phyloP scores from a whole-genome alignment of 345 rosid genomes.

The Orychophragmus violaceus region DNA sequence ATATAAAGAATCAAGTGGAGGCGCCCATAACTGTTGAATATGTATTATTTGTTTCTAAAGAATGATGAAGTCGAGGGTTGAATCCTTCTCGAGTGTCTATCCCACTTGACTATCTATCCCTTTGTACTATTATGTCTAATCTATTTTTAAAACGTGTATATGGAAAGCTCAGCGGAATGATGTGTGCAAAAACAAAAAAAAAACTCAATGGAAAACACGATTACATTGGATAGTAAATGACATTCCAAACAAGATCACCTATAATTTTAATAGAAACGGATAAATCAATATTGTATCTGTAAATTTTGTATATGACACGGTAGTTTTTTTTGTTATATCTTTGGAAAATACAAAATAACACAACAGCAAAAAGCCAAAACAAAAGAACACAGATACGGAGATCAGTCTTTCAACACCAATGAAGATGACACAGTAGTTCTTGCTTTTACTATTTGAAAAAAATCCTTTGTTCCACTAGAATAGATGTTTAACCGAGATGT shows the following conservation, averaged over 20 bases:
- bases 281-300: not conserved
- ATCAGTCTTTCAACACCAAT: constrained; percentile 12
- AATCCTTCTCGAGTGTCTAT: constrained; percentile 17
- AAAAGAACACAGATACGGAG: constrained; percentile 21
- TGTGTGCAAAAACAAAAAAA: not conserved
- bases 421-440: constrained; percentile 15
- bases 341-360: not conserved
- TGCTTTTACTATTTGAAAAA: constrained; percentile 7
- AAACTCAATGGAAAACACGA: not conserved
- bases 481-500: not conserved
- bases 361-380: constrained; percentile 17
- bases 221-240: not conserved
- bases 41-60: constrained; percentile 13
- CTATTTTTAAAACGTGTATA: not conserved
- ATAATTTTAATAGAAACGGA: not conserved
- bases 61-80: constrained; percentile 16
- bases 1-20: constrained; percentile 16
- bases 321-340: not conserved
- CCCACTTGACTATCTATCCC: constrained; percentile 15
- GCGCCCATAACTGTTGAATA: constrained; percentile 17
- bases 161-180: not conserved
- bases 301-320: not conserved
- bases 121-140: not conserved
- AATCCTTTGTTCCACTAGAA: not conserved
- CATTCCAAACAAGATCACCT: not conserved